A percentile compares a stretch with the other conserved stretches of the same genome.
Conservation (phyloP, 2,329 filamentous ascomycete species). For the Botryotinia narcissicola region DNA sequence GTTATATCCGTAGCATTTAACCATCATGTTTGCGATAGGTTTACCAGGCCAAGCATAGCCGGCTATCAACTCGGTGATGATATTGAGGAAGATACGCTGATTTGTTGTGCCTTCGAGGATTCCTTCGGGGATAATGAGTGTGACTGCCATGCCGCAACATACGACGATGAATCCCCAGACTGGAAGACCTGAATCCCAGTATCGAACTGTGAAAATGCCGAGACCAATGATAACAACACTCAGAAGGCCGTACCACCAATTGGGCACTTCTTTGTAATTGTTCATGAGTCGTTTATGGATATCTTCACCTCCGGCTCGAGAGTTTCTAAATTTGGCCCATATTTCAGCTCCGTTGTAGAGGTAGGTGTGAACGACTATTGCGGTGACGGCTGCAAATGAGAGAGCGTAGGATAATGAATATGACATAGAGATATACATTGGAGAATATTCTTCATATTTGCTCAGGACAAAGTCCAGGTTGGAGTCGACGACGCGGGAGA, state of each 20-base stretch:
- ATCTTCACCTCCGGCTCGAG: slow-evolving; percentile 37
- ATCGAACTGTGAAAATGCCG: slow-evolving; percentile 25
- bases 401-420: slow-evolving; percentile 55
- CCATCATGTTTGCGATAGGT: slow-evolving; percentile 66
- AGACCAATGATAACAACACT: slow-evolving; percentile 48
- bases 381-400: slow-evolving; percentile 69
- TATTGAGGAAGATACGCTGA: slow-evolving; percentile 57
- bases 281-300: slow-evolving; percentile 51
- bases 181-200: slow-evolving; percentile 42
- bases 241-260: slow-evolving; percentile 54
- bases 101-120: slow-evolving; percentile 48
- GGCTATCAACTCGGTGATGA: slow-evolving; percentile 68
- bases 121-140: slow-evolving; percentile 40
- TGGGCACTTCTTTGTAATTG: slow-evolving; percentile 46
- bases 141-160: slow-evolving; percentile 24
- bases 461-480: slow-evolving; percentile 41
- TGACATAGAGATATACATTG: slow-evolving; percentile 1
- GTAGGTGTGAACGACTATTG: slow-evolving; percentile 64
- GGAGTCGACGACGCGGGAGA: slow-evolving; percentile 53
- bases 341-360: slow-evolving; percentile 67
- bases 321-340: slow-evolving; percentile 33
- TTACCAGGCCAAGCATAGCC: slow-evolving; percentile 53
- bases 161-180: slow-evolving; percentile 41
- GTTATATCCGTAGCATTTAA: slow-evolving; percentile 45
- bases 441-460: slow-evolving; percentile 11